Conservation (phyloP, 2,329 filamentous ascomycete genomes). For the Moelleriella libera region DNA sequence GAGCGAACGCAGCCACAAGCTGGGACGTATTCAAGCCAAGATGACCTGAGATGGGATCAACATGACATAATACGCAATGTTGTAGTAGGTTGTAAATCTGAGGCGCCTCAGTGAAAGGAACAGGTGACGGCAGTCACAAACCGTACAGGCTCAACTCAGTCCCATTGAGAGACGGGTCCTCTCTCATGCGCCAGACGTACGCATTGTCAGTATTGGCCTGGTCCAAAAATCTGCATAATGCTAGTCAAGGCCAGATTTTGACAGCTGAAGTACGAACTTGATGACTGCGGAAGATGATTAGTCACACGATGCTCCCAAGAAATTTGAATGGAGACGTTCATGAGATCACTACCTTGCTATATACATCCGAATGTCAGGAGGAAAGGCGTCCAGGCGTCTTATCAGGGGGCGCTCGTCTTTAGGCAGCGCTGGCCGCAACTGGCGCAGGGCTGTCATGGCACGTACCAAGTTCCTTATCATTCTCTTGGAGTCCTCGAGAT, state of each 20-base stretch:
- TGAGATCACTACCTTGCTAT: slow-evolving; percentile 9
- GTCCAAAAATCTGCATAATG: slow-evolving; percentile 14
- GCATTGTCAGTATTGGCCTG: slow-evolving; percentile 17
- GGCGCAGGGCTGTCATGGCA: too few species aligned
- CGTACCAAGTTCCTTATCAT: too few species aligned
- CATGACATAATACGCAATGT: slow-evolving; percentile 41
- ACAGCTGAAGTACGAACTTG: background rate
- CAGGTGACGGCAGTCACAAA: background rate
- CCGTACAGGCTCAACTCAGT: slow-evolving; percentile 7
- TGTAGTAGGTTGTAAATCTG: slow-evolving; percentile 32
- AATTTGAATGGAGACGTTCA: too few species aligned
- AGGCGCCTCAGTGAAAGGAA: background rate
- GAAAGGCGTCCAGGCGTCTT: slow-evolving; percentile 5
- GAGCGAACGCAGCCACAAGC: slow-evolving; percentile 21
- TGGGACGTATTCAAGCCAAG: slow-evolving; percentile 21
- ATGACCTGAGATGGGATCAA: slow-evolving; percentile 22
- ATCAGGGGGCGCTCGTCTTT: slow-evolving; percentile 2
- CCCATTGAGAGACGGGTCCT: slow-evolving; percentile 31
- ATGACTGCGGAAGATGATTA: too few species aligned
- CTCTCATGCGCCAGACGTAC: slow-evolving; percentile 26
- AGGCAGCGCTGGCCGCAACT: background rate
- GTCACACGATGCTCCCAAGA: too few species aligned
- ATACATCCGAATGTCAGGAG: slow-evolving; percentile 17
- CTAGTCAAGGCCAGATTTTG: background rate
- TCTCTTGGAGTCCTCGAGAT: too few species aligned